Base-by-base conservation (phyloP, 306 rosid species). In the Quercus robur region DNA sequence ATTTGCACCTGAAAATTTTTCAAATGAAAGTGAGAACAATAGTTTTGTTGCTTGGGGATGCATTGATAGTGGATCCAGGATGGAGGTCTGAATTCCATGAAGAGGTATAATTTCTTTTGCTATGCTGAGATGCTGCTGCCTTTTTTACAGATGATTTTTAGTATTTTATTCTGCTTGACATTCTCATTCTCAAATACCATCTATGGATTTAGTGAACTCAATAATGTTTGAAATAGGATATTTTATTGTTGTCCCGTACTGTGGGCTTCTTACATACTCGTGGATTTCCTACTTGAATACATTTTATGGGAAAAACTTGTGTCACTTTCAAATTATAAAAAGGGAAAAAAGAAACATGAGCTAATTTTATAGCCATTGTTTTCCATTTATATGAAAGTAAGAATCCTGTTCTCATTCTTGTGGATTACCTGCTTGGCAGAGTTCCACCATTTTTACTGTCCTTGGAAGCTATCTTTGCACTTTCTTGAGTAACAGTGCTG, bases 61-160 rank as follows among this genome's bases (percentile, higher is more conserved):
- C 97, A 68, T 84, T 92, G 74, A 90, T 92, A 59, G 89, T 94
- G 81, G 97, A 94, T 87, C 97, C 96, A 25, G 98, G 97, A 75
- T 94, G 98, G 73, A 83, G 76, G 67, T 86, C 93, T 80, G 72
- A 84, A 73, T 86, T 86, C 82, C 89, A 94, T 81, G 88, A 79
- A 82, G 96, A 92, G 98, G 98, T 94, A 82, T 57, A 63, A 10
- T 38, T 3, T 63, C 12, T 9, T 26, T 74, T 70, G n/a, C 28
- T 20, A 18, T 75, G 31, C 3, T 66, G 44, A 66, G 49, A 18
- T 15, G 31, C 46, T 28, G n/a, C 70, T 18, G 46, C 49, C 71
- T 66, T 31, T 14, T 66, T 44, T 49, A 66, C 13, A 31, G 71
- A 18, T 66, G 49, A 33, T 66, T 66, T 31, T 33, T 11, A 31